These are phyloP conservation scores for Phytopythium helicoides DNA, from an alignment of 352 stramenopile genomes.

Conservation along the genomic window DNA sequence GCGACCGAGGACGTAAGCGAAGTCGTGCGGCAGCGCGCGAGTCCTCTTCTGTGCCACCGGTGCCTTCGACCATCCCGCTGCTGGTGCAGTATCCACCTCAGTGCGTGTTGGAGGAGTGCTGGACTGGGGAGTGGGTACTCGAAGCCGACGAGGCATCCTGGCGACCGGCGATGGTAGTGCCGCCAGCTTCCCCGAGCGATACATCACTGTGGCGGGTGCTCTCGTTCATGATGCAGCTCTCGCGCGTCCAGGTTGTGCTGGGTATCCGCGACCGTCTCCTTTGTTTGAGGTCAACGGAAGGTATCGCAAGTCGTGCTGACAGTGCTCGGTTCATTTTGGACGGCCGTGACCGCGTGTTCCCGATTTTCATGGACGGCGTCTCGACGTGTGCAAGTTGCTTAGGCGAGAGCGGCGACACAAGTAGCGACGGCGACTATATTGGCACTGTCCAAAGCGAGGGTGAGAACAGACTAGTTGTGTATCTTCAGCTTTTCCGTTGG, in stretches of 20 bases:
- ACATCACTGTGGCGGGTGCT: conserved; percentile 45
- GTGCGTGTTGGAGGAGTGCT: conserved; percentile 36
- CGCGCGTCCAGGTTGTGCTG: conserved; percentile 38
- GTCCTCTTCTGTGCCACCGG: neutral
- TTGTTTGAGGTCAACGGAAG: conserved; percentile 26
- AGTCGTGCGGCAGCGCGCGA: neutral
- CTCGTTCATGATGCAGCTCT: conserved; percentile 46
- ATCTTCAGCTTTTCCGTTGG: conserved; percentile 52
- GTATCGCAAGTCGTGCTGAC: conserved; percentile 26
- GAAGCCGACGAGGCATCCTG: conserved; percentile 44
- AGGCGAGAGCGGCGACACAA: neutral
- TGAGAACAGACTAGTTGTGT: conserved; percentile 36
- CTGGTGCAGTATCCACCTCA: conserved; percentile 10
- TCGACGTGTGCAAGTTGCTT: conserved; percentile 10
- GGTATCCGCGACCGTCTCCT: conserved; percentile 35
- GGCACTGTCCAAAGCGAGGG: conserved; percentile 49
- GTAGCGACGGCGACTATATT: conserved; percentile 55
- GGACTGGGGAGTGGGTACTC: conserved; percentile 54
- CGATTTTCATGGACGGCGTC: conserved; percentile 50
- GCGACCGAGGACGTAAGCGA: neutral
- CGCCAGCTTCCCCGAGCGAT: conserved; percentile 5
- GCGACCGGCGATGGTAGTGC: conserved; percentile 18
- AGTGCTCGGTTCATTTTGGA: conserved; percentile 55
- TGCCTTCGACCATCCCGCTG: neutral
- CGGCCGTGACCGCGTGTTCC: conserved; percentile 56